These are phyloP conservation scores for Mortierella sp. DNA, from an alignment of 371 early-diverging fungal species.

Conservation along the genomic window DNA sequence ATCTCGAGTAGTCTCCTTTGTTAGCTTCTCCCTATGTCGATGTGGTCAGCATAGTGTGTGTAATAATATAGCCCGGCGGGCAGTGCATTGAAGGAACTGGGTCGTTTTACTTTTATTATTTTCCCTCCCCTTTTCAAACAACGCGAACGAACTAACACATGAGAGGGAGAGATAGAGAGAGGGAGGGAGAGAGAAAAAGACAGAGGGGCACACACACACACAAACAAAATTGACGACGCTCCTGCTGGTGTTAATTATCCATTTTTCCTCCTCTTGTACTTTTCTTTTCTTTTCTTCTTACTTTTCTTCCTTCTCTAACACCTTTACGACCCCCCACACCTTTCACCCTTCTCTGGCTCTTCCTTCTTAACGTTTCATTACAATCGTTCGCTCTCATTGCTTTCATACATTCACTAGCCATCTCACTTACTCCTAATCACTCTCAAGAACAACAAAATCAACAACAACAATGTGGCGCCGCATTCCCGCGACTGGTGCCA, in stretches of 20 bases:
- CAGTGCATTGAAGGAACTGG: background rate
- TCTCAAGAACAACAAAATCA: background rate
- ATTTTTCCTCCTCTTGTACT: background rate
- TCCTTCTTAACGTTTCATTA: background rate
- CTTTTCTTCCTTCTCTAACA: background rate
- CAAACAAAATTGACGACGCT: background rate
- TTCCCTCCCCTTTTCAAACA: background rate
- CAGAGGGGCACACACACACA: background rate
- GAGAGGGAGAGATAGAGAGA: background rate
- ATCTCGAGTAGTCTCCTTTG: too few relatives aligned
- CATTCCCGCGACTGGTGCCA: conserved; percentile 40
- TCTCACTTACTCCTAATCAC: background rate
- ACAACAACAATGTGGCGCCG: conserved; percentile 50
- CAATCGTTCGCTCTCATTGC: background rate
- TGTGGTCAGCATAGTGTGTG: background rate
- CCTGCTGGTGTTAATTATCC: background rate
- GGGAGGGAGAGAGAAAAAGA: background rate
- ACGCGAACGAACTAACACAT: background rate
- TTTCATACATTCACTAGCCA: conserved; percentile 1
- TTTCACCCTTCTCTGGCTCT: background rate
- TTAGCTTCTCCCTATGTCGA: background rate
- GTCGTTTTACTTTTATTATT: background rate
- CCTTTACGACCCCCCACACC: background rate
- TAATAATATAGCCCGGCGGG: background rate
- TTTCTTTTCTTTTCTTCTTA: background rate